Percentiles rank a stretch among this genome's conserved stretches.
Conservation (phyloP, 176 grass and related monocot species). For the Rhipidocladum racemiflorum region DNA sequence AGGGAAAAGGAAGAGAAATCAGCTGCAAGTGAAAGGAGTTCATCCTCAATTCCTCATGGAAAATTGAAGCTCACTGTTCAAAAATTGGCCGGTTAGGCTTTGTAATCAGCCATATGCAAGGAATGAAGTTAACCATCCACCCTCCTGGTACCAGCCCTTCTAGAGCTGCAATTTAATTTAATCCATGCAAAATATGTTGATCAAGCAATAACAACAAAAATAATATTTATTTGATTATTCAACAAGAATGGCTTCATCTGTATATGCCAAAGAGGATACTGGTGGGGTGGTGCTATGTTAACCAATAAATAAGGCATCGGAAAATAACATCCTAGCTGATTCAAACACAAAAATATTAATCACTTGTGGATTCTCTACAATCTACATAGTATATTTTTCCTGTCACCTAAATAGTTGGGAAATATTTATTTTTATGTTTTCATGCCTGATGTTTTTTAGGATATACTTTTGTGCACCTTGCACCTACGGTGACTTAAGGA, state of each 20-base stretch:
- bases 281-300: neutral
- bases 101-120: neutral
- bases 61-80: neutral
- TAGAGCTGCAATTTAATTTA: neutral
- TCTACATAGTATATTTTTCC: neutral
- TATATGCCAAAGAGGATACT: neutral
- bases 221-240: neutral
- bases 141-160: neutral
- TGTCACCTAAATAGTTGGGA: neutral
- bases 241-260: neutral
- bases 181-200: neutral
- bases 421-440: neutral
- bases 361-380: neutral
- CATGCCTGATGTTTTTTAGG: neutral
- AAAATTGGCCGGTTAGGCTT: neutral
- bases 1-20: neutral
- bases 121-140: neutral
- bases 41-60: neutral
- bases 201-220: neutral
- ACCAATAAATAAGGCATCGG: neutral
- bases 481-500: neutral
- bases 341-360: constrained; percentile 1
- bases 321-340: neutral
- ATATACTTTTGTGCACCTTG: neutral
- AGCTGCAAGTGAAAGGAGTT: neutral